Percentiles rank a stretch among this genome's conserved stretches.
Conservation (phyloP, 257 asterid species). For the Catharanthus roseus region DNA sequence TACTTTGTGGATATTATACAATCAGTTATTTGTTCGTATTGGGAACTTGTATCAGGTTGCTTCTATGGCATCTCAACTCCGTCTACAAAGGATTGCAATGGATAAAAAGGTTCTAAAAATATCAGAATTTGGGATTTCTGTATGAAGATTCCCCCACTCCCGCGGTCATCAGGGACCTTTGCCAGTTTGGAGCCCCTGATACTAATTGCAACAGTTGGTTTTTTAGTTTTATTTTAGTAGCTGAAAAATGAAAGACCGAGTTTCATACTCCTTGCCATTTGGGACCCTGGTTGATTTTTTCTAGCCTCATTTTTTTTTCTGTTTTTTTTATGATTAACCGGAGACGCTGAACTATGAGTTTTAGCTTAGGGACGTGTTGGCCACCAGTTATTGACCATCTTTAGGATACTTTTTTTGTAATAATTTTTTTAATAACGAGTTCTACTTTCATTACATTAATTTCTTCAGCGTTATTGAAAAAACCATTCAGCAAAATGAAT, state of each 20-base stretch:
- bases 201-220: not conserved
- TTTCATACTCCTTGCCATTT: not conserved
- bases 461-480: too few species aligned
- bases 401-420: too few species aligned
- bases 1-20: not conserved
- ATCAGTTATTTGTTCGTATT: not conserved
- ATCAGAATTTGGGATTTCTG: slow-evolving; percentile 76
- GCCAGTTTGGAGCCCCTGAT: not conserved
- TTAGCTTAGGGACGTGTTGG: too few species aligned
- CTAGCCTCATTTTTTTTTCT: not conserved
- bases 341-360: too few species aligned
- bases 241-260: not conserved
- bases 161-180: not conserved
- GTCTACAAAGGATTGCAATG: slow-evolving; percentile 58
- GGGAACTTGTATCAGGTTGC: slow-evolving; percentile 58
- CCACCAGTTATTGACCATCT: too few species aligned
- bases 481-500: too few species aligned
- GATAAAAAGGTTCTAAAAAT: slow-evolving; percentile 61
- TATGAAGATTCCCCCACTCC: slow-evolving; percentile 25
- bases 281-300: not conserved
- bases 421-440: too few species aligned
- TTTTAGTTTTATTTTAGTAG: too few species aligned
- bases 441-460: too few species aligned
- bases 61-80: slow-evolving; percentile 74
- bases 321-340: not conserved